These are phyloP conservation scores for Venturia carpophila DNA, from an alignment of 2,329 filamentous ascomycete species.

Conservation along the genomic window DNA sequence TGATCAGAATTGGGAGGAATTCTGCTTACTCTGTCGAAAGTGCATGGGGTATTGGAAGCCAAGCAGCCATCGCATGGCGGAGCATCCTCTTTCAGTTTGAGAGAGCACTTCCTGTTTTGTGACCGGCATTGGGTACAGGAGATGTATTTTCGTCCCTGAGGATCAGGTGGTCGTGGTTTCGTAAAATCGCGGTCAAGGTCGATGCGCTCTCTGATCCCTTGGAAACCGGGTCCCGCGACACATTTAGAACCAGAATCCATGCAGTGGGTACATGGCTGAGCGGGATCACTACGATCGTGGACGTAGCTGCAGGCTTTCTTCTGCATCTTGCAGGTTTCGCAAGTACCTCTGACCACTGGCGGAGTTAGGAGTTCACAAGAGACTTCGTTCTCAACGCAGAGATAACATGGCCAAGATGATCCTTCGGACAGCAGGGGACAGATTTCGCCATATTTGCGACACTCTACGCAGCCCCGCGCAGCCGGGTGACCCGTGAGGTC, in stretches of 20 bases:
- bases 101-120: not conserved
- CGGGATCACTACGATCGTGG: conserved; percentile 5
- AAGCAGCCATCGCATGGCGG: conserved; percentile 14
- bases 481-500: conserved; percentile 7
- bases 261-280: conserved; percentile 13
- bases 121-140: not conserved
- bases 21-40: not conserved
- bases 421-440: conserved; percentile 12
- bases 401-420: conserved; percentile 7
- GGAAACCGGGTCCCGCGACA: conserved; percentile 3
- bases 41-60: not conserved
- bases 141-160: conserved; percentile 1
- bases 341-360: not conserved
- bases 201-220: conserved; percentile 4
- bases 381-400: not conserved
- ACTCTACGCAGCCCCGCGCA: conserved; percentile 5
- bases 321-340: not conserved
- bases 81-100: conserved; percentile 1
- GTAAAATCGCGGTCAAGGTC: not conserved
- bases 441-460: not conserved
- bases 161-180: not conserved
- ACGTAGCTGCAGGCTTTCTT: conserved; percentile 1
- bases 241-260: not conserved
- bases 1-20: not conserved
- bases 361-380: conserved; percentile 4